phyloP scores from a whole-genome alignment of 1,284 basidiomycete species.

The Austroboletus niveus region DNA sequence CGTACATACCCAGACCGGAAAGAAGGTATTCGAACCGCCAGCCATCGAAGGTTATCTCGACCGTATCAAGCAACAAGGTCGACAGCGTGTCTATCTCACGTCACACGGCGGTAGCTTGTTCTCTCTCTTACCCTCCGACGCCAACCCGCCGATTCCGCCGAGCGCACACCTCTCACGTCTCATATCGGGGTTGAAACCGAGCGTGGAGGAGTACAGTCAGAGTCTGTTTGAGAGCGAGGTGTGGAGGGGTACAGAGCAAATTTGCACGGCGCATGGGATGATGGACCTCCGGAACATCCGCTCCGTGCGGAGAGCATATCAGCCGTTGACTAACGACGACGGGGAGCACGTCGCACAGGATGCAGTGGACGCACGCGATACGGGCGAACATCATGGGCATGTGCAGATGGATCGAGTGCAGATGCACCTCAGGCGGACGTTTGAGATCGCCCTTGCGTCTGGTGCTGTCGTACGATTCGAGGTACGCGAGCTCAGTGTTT shows the following conservation, averaged over 20 bases:
- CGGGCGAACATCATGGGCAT: conserved; percentile 65
- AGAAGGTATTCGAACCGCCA: conserved; percentile 62
- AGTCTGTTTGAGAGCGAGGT: conserved; percentile 52
- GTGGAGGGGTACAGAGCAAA: conserved; percentile 62
- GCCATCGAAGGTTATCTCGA: conserved; percentile 80
- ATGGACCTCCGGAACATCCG: conserved; percentile 68
- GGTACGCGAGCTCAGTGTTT: conserved; percentile 39
- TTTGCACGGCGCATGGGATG: conserved; percentile 63
- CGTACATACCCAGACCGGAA: conserved; percentile 55
- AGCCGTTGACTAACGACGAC: conserved; percentile 21
- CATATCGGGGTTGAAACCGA: conserved; percentile 20
- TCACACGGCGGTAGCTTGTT: conserved; percentile 77
- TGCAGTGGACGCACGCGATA: conserved; percentile 55
- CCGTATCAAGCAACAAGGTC: conserved; percentile 59
- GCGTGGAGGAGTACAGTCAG: conserved; percentile 33
- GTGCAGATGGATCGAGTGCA: conserved; percentile 44
- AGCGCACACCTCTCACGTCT: conserved; percentile 40
- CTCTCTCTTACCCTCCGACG: conserved; percentile 48
- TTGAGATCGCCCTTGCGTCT: conserved; percentile 71
- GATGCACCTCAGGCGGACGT: conserved; percentile 64
- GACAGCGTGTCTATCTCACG: conserved; percentile 65
- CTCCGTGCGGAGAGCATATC: conserved; percentile 60
- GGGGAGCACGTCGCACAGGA: conserved; percentile 36
- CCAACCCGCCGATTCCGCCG: conserved; percentile 70
- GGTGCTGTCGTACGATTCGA: conserved; percentile 75